phyloP scores from a whole-genome alignment of 441 rosid genomes.

The Pelargonium australe region DNA sequence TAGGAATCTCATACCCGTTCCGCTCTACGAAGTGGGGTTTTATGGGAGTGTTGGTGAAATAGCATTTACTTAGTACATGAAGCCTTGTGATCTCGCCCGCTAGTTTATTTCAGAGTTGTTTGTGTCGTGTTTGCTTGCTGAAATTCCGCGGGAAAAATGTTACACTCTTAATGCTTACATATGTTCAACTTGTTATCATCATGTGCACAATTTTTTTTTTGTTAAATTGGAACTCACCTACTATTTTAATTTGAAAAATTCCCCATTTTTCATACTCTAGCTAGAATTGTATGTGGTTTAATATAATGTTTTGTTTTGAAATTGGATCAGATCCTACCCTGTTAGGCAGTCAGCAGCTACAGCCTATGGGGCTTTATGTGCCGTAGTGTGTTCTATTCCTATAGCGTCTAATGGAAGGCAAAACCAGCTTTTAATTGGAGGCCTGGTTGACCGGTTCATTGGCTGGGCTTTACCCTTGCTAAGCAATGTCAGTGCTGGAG shows the following conservation, averaged over 20 bases:
- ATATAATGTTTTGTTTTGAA: background rate
- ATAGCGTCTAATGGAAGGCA: conserved; percentile 74
- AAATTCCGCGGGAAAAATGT: too few relatives aligned
- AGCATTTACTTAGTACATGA: background rate
- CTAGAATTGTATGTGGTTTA: background rate
- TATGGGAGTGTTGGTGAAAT: conserved; percentile 4
- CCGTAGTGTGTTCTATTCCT: conserved; percentile 64
- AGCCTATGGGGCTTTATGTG: conserved; percentile 81
- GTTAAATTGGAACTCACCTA: background rate
- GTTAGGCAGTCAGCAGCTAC: conserved; percentile 79
- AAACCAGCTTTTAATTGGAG: conserved; percentile 70
- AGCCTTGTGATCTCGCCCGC: background rate
- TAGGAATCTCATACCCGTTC: too few relatives aligned
- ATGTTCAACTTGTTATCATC: background rate
- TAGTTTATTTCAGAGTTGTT: background rate
- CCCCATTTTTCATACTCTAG: background rate
- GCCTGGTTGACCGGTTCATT: conserved; percentile 78
- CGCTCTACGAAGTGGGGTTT: background rate
- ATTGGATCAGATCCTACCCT: conserved; percentile 52
- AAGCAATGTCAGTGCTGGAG: conserved; percentile 57
- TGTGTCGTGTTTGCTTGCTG: conserved; percentile 1
- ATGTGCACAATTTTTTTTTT: background rate
- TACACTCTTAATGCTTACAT: background rate
- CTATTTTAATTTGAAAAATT: background rate
- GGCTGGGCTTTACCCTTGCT: conserved; percentile 88